A percentile compares a stretch with the other conserved stretches of the same genome.
phyloP scores from a whole-genome alignment of 345 rosid species.

The Populus tremula region DNA sequence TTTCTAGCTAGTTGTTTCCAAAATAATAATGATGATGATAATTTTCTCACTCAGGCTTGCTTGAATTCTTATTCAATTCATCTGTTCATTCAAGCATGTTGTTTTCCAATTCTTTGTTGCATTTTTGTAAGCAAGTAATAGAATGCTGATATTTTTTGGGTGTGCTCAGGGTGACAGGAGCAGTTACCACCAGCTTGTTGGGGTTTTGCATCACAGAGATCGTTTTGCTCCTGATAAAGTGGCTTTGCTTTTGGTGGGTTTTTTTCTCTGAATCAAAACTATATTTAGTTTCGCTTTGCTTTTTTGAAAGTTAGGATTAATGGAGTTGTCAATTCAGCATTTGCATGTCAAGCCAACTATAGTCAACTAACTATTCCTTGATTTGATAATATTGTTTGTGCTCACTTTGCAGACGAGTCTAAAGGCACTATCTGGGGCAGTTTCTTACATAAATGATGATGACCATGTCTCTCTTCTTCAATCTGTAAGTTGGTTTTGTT shows the following conservation, averaged over 20 bases:
- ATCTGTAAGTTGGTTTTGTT: conserved; percentile 44
- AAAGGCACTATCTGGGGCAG: conserved; percentile 65
- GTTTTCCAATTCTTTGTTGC: neutral
- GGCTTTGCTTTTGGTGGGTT: conserved; percentile 71
- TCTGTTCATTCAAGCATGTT: neutral
- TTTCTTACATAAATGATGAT: conserved; percentile 53
- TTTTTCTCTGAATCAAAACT: neutral
- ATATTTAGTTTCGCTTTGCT: neutral
- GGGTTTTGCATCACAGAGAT: conserved; percentile 46
- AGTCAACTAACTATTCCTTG: neutral
- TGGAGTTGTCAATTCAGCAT: neutral
- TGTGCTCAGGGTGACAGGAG: conserved; percentile 50
- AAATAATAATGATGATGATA: neutral
- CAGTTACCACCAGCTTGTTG: conserved; percentile 62
- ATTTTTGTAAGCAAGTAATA: neutral
- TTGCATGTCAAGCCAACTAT: neutral
- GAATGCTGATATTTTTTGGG: neutral
- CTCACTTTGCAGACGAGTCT: conserved; percentile 50
- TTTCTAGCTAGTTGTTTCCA: conserved; percentile 6
- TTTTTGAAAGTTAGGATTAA: neutral
- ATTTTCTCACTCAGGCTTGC: neutral
- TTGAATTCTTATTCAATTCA: neutral
- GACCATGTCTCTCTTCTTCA: conserved; percentile 62
- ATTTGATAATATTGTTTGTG: neutral
- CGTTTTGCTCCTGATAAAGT: conserved; percentile 47